Base-by-base conservation (phyloP, 768 basidiomycete genomes). In the Crucibulum laeve region DNA sequence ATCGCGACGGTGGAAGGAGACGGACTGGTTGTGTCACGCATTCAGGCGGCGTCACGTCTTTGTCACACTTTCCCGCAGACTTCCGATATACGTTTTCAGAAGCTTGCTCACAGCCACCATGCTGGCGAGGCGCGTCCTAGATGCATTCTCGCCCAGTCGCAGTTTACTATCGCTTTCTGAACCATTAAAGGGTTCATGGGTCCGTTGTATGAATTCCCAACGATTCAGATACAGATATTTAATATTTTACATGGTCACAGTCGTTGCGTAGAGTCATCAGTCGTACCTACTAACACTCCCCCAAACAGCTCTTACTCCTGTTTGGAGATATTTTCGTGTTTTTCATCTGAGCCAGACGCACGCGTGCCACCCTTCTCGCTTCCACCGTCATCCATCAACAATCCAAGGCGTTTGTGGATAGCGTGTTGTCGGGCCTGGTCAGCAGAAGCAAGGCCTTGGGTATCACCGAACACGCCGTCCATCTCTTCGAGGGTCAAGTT, bases 401-500 rank as follows among this genome's bases (percentile, higher is more conserved):
- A 55, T 37, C 86, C 86, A 47, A 90, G 79, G 25, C 79, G 76
- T 48, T 70, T 69, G 53, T 79, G 72, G 46, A 88, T 85, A 15
- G 55, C 64, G 32, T 63, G 57, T 44, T 73, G 67, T 13, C 71
- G 66, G 24, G 57, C 59, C 49, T 71, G 66, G 57, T 90, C 87
- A 14, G 77, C 75, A 8, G 66, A 67, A 1, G 74, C 80, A 35
- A 82, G 62, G 25, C 77, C 77, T 37, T 58, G 60, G 6, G 63
- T 66, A 41, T 76, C 77, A 24, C 82, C 81, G 59, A 91, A 91
- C 15, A 85, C 76, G 22, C 77, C 76, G 60, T 91, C 87, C 78
- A 89, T 85, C 60, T 90, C 84, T 56, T 90, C 87, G 36, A 89
- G 68, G 2, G 79, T 76, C 3, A 84, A 68, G 24, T 79, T 81